A percentile compares a stretch with the other conserved stretches of the same genome.
These are phyloP conservation scores for Fusarium sp. DNA, from an alignment of 2,329 filamentous ascomycete genomes.

Conservation along the genomic window DNA sequence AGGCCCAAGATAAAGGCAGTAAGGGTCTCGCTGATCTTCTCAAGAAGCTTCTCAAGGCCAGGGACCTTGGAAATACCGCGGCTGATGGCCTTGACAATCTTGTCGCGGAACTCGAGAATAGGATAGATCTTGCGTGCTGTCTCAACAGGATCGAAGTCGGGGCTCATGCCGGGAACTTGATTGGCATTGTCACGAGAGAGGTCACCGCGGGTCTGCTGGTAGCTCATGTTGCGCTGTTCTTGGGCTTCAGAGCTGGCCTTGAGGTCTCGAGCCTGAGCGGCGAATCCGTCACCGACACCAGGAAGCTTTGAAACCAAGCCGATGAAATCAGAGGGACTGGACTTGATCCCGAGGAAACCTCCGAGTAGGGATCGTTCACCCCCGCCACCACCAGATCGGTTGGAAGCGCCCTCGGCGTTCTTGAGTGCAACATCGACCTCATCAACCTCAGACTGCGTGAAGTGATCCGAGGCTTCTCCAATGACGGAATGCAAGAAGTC, in stretches of 20 bases:
- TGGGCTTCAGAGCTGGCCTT: slow-evolving; percentile 72
- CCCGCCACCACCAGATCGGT: slow-evolving; percentile 50
- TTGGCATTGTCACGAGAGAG: slow-evolving; percentile 62
- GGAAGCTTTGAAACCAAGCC: slow-evolving; percentile 82
- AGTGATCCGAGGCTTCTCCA: slow-evolving; percentile 83
- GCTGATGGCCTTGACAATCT: slow-evolving; percentile 88
- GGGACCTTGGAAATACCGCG: slow-evolving; percentile 91
- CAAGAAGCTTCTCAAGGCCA: slow-evolving; percentile 87
- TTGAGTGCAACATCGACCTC: slow-evolving; percentile 81
- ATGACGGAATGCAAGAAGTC: slow-evolving; percentile 86
- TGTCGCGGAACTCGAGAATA: slow-evolving; percentile 93
- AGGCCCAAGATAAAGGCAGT: slow-evolving; percentile 93
- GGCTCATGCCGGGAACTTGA: slow-evolving; percentile 78
- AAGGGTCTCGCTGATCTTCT: slow-evolving; percentile 92
- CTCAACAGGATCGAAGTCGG: slow-evolving; percentile 81
- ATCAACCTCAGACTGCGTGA: slow-evolving; percentile 86
- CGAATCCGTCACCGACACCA: slow-evolving; percentile 72
- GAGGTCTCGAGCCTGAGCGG: slow-evolving; percentile 72
- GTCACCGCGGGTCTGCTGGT: slow-evolving; percentile 48
- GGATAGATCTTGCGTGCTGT: slow-evolving; percentile 89
- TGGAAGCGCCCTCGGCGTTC: slow-evolving; percentile 68
- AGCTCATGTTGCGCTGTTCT: slow-evolving; percentile 65
- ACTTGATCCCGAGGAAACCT: slow-evolving; percentile 55
- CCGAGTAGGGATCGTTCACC: slow-evolving; percentile 51
- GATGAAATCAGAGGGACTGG: slow-evolving; percentile 70